Conservation (phyloP, 352 stramenopile genomes). For the Blastocystis sp. region DNA sequence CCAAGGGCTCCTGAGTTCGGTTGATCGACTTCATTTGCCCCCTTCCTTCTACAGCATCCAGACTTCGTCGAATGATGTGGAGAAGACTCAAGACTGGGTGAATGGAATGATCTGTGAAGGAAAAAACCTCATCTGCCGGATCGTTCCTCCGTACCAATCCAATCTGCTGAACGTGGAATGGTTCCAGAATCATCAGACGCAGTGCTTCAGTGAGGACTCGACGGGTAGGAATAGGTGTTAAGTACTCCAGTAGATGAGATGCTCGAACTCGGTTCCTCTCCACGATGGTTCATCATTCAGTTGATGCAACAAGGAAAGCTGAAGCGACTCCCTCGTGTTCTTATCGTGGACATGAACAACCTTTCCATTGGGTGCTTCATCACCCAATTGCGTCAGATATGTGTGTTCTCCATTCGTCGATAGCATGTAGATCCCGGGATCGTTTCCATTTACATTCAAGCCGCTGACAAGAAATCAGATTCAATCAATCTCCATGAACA, state of each 20-base stretch:
- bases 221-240: too few relatives aligned
- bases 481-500: background rate
- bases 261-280: background rate
- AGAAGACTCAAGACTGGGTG: background rate
- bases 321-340: background rate
- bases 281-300: background rate
- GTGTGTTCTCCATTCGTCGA: background rate
- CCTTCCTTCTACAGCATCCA: background rate
- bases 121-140: constrained; percentile 11
- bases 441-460: background rate
- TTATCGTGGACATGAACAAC: background rate
- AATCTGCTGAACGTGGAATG: background rate
- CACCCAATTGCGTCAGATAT: background rate
- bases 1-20: background rate
- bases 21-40: background rate
- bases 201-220: too few relatives aligned
- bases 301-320: background rate
- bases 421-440: background rate
- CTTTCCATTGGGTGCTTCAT: background rate
- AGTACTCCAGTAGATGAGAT: too few relatives aligned
- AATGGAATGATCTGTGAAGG: constrained; percentile 9
- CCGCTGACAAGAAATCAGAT: background rate
- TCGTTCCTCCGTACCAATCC: background rate
- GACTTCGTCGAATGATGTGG: background rate
- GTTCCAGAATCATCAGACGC: background rate